Base-by-base conservation (phyloP, 2,329 filamentous ascomycete genomes). In the Fusarium musae region DNA sequence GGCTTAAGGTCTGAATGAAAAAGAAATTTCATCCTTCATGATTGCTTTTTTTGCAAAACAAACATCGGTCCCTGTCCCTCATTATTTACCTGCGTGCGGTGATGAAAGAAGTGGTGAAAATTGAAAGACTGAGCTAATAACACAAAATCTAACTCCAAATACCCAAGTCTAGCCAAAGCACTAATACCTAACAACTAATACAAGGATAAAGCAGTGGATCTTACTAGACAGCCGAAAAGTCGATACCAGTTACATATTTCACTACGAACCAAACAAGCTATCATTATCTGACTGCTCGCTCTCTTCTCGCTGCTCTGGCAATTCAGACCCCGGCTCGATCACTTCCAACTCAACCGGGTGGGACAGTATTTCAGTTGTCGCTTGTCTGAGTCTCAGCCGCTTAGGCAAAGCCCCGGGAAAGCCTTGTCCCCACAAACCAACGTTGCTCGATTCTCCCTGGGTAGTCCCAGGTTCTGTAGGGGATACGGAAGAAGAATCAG, bases 1-100 rank as follows among this genome's bases (percentile, higher is more conserved):
- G 82, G 80, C 80, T 77, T 81, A 63, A 77, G 82, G 81, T 83
- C 81, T 82, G 80, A 83, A 83, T 80, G 80, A 81, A 76, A 79
- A 79, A 75, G 63, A 77, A 74, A 69, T 69, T 78, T 78, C 77
- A 75, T 75, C 73, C 75, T 78, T 76, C 75, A 78, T 66, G 70
- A 59, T 77, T 68, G 65, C 60, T 77, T 70, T 62, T 63, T 57
- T 65, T 65, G 57, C 54, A 44, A 70, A 50, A 63, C 61, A 42
- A 60, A 44, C 23, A 57, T 64, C 42, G 50, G 36, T 36, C 53
- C 23, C 40, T 50, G 39, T 40, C 53, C 28, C 40, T 60, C 53
- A 21, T 42, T 54, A 36, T 43, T 37, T 53, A 23, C 44, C 43
- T 56, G 26, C 36, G 11, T 56, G 57, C 39, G 47, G 56, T 64